Evolutionary conservation across 2,329 filamentous ascomycete species (phyloP).

Genomic region (Talaromyces sp.): DNA sequence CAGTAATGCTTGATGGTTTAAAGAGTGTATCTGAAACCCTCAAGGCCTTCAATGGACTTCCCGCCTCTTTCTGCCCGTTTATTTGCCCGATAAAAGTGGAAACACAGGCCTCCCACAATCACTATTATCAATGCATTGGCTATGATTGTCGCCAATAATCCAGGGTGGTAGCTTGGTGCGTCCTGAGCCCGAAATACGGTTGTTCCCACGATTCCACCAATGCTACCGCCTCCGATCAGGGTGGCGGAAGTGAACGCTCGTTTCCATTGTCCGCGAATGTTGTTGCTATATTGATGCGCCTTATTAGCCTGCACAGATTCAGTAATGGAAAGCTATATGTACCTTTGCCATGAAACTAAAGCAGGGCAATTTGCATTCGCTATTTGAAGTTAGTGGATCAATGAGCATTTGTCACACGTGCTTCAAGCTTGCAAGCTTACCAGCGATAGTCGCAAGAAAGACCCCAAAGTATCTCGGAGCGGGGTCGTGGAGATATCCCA

Average conservation of each 20-base stretch:
- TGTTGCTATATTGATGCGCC: slow-evolving; percentile 58
- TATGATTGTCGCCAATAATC: slow-evolving; percentile 19
- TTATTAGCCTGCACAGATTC: slow-evolving; percentile 29
- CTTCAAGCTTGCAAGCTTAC: slow-evolving; percentile 63
- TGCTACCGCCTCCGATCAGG: slow-evolving; percentile 53
- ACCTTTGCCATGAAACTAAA: slow-evolving; percentile 74
- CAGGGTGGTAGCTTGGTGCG: slow-evolving; percentile 28
- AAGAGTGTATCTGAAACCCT: slow-evolving; percentile 11
- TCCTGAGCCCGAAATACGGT: slow-evolving; percentile 20
- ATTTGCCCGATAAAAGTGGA: slow-evolving; percentile 12
- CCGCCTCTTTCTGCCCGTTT: slow-evolving; percentile 7
- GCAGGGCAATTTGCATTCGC: slow-evolving; percentile 41
- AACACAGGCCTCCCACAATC: slow-evolving; percentile 1
- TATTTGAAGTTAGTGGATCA: no score
- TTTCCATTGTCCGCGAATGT: slow-evolving; percentile 85
- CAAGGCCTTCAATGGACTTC: slow-evolving; percentile 12
- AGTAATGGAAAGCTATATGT: slow-evolving; percentile 13
- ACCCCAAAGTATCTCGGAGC: slow-evolving; percentile 70
- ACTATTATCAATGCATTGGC: background rate
- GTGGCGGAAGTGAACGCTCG: slow-evolving; percentile 75
- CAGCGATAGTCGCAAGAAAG: slow-evolving; percentile 67
- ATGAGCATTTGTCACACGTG: no score
- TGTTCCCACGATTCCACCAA: slow-evolving; percentile 19
- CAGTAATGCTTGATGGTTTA: background rate
- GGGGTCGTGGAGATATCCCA: slow-evolving; percentile 63